Percentiles rank a stretch among this genome's conserved stretches.
phyloP scores from a whole-genome alignment of 2,329 filamentous ascomycete species.

The Pseudocercospora fuligena region DNA sequence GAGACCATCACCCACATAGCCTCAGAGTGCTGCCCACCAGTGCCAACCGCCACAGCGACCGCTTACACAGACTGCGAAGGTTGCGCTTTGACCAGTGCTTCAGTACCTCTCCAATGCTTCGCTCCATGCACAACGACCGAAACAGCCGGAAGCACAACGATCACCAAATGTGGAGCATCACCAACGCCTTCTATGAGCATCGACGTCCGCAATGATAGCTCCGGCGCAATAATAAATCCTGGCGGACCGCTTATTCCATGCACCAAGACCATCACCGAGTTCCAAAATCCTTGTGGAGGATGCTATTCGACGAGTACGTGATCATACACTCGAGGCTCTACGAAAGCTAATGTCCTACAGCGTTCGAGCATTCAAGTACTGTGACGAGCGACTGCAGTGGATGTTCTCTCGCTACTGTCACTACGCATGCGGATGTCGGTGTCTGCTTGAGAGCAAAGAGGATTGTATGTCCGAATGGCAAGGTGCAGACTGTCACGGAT shows the following conservation, averaged over 20 bases:
- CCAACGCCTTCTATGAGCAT: not conserved
- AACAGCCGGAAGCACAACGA: slow-evolving; percentile 12
- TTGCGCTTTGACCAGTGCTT: slow-evolving; percentile 8
- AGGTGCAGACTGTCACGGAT: not conserved
- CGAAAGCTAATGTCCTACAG: not conserved
- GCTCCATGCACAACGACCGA: slow-evolving; percentile 12
- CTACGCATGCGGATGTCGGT: not conserved
- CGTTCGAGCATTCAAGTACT: not conserved
- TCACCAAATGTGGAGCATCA: slow-evolving; percentile 9
- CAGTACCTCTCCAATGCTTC: slow-evolving; percentile 17
- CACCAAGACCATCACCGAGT: slow-evolving; percentile 1
- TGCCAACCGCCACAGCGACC: slow-evolving; percentile 11
- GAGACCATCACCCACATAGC: slow-evolving; percentile 7
- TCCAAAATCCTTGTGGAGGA: not conserved
- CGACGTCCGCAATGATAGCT: not conserved
- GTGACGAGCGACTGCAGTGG: not conserved
- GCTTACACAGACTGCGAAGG: slow-evolving; percentile 12
- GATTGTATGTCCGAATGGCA: not conserved
- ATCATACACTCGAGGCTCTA: not conserved
- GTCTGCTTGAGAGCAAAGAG: not conserved
- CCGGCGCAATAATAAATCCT: not conserved
- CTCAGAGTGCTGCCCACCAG: slow-evolving; percentile 18
- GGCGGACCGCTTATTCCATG: not conserved
- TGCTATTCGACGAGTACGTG: slow-evolving; percentile 3
- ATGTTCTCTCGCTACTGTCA: not conserved